Percentiles rank a stretch among this genome's conserved stretches.
Evolutionary conservation across 257 asterid genomes (phyloP).

Genomic region (Nicotiana benthamiana): DNA sequence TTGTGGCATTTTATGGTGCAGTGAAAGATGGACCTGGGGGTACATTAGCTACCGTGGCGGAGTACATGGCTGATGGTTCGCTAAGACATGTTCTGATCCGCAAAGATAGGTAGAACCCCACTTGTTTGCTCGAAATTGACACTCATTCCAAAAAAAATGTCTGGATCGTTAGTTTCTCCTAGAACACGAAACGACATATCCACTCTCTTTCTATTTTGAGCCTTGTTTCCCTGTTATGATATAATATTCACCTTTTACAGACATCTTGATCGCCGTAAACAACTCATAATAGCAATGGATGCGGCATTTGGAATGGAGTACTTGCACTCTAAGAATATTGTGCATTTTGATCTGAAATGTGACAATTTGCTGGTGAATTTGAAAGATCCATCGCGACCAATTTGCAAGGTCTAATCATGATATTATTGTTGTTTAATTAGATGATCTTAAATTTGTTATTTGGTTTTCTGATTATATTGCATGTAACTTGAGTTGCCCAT

Average conservation of each 20-base stretch:
- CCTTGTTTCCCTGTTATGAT: neutral
- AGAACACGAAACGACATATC: neutral
- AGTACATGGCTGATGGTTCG: slow-evolving; percentile 68
- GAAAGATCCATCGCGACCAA: slow-evolving; percentile 87
- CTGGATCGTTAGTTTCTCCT: neutral
- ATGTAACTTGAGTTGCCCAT: neutral
- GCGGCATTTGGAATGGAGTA: slow-evolving; percentile 98
- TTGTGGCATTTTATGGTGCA: slow-evolving; percentile 71
- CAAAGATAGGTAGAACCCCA: slow-evolving; percentile 45
- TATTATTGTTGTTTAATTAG: neutral
- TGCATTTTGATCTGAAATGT: slow-evolving; percentile 92
- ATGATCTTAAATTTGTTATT: neutral
- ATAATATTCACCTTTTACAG: slow-evolving; percentile 31
- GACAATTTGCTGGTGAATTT: slow-evolving; percentile 83
- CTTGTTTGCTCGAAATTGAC: neutral
- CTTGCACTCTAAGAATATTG: slow-evolving; percentile 88
- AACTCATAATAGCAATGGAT: slow-evolving; percentile 87
- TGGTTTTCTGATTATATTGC: neutral
- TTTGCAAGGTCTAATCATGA: slow-evolving; percentile 59
- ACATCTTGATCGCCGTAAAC: slow-evolving; percentile 77
- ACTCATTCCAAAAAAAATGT: neutral
- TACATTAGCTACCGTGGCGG: slow-evolving; percentile 65
- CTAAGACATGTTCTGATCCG: slow-evolving; percentile 59
- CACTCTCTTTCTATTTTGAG: neutral
- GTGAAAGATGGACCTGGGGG: slow-evolving; percentile 75